Conservation (phyloP, 1,284 basidiomycete genomes). For the Ustilago vetiveriae region DNA sequence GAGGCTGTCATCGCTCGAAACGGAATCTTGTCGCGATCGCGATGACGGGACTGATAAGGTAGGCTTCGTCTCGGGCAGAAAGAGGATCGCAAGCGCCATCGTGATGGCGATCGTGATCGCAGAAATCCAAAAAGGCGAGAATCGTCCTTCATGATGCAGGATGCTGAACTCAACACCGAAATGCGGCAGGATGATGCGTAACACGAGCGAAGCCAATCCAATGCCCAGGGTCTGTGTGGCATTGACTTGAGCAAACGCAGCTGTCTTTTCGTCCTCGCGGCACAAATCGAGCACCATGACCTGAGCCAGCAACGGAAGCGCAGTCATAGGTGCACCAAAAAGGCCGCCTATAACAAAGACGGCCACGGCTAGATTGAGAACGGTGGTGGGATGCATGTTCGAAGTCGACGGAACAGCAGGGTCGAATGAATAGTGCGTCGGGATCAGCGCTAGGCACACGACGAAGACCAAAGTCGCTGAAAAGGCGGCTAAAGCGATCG, state of each 20-base stretch:
- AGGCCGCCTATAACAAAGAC: slow-evolving; percentile 3
- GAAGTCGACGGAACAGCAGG: slow-evolving; percentile 18
- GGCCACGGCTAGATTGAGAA: slow-evolving; percentile 6
- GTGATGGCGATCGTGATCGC: background rate
- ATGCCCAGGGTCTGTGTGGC: slow-evolving; percentile 24
- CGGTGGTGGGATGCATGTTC: slow-evolving; percentile 19
- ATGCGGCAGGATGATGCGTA: slow-evolving; percentile 17
- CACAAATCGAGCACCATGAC: slow-evolving; percentile 37
- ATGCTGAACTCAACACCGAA: slow-evolving; percentile 34
- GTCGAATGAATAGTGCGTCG: slow-evolving; percentile 43
- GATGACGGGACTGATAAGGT: background rate
- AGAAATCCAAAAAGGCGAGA: slow-evolving; percentile 30
- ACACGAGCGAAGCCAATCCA: slow-evolving; percentile 7
- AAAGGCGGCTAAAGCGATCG: background rate
- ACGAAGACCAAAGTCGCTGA: background rate
- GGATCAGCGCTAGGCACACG: slow-evolving; percentile 8
- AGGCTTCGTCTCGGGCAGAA: slow-evolving; percentile 25
- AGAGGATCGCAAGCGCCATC: background rate
- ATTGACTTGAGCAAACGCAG: slow-evolving; percentile 13
- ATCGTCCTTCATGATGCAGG: slow-evolving; percentile 28
- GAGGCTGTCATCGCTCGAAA: slow-evolving; percentile 15
- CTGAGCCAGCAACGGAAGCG: slow-evolving; percentile 14
- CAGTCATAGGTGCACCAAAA: slow-evolving; percentile 14
- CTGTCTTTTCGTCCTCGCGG: slow-evolving; percentile 28
- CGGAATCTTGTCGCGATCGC: slow-evolving; percentile 8